A percentile compares a stretch with the other conserved stretches of the same genome.
Conservation (phyloP, 164 flowering plant species). For the Malania oleifera region DNA sequence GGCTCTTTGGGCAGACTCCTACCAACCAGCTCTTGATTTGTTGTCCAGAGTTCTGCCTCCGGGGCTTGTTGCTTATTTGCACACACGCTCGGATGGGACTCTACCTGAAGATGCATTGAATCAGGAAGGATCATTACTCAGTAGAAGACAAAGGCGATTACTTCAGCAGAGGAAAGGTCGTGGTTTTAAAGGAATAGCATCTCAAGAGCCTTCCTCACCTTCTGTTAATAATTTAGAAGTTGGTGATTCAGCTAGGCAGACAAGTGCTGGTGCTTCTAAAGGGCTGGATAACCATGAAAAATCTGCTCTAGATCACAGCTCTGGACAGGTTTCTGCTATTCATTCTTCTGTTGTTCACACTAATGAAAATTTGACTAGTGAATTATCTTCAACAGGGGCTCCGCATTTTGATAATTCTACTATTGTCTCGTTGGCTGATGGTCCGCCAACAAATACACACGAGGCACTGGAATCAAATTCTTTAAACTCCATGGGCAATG, state of each 20-base stretch:
- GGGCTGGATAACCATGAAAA: slow-evolving; percentile 37
- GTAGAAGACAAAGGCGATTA: slow-evolving; percentile 75
- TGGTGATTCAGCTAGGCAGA: slow-evolving; percentile 38
- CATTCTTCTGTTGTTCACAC: slow-evolving; percentile 29
- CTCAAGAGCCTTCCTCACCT: slow-evolving; percentile 46
- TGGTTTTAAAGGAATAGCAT: slow-evolving; percentile 35
- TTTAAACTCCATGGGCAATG: slow-evolving; percentile 38
- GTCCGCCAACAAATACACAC: slow-evolving; percentile 16
- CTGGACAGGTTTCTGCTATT: slow-evolving; percentile 34
- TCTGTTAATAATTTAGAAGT: slow-evolving; percentile 41
- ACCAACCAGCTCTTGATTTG: slow-evolving; percentile 93
- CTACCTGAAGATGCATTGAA: slow-evolving; percentile 46
- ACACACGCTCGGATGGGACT: slow-evolving; percentile 65
- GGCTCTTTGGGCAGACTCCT: slow-evolving; percentile 99
- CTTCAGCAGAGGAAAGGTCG: slow-evolving; percentile 84
- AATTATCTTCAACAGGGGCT: slow-evolving; percentile 29
- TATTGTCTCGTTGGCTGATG: slow-evolving; percentile 29
- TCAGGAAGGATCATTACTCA: slow-evolving; percentile 52
- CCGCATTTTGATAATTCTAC: slow-evolving; percentile 34
- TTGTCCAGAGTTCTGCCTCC: slow-evolving; percentile 93
- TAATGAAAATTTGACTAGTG: slow-evolving; percentile 37
- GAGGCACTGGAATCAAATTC: slow-evolving; percentile 38
- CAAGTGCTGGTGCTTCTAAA: slow-evolving; percentile 24
- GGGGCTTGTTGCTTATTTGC: slow-evolving; percentile 98
- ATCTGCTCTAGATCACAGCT: slow-evolving; percentile 27